Conservation (phyloP, 257 asterid species). For the Solanum gandarillasii region DNA sequence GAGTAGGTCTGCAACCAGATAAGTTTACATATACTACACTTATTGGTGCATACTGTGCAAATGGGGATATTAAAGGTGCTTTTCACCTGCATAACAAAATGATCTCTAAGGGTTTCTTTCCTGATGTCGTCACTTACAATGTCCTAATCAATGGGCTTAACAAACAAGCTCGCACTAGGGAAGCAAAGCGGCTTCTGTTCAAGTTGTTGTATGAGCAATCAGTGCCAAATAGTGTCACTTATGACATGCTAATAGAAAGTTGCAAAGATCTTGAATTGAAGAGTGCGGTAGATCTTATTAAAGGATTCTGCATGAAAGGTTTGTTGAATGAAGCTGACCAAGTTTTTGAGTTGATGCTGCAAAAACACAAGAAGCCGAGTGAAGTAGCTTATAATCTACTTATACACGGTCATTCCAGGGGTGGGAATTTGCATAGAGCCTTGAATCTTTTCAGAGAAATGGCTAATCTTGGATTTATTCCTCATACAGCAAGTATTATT, state of each 20-base stretch:
- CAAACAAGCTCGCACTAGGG: slow-evolving; percentile 57
- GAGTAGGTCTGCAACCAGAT: slow-evolving; percentile 53
- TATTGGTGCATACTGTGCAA: slow-evolving; percentile 59
- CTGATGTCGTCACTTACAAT: slow-evolving; percentile 80
- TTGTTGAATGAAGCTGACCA: slow-evolving; percentile 69
- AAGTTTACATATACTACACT: slow-evolving; percentile 74
- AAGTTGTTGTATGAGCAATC: slow-evolving; percentile 51
- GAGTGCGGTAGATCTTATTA: slow-evolving; percentile 48
- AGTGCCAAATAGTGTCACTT: slow-evolving; percentile 47
- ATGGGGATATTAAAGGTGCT: slow-evolving; percentile 54
- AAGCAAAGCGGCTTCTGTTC: slow-evolving; percentile 68
- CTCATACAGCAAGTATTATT: slow-evolving; percentile 62
- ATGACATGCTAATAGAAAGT: slow-evolving; percentile 58
- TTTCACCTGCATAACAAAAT: slow-evolving; percentile 56
- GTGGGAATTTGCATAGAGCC: slow-evolving; percentile 48
- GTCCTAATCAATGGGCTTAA: slow-evolving; percentile 70
- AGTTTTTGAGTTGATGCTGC: slow-evolving; percentile 49
- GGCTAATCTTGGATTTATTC: slow-evolving; percentile 37
- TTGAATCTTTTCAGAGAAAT: slow-evolving; percentile 49
- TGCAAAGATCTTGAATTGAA: slow-evolving; percentile 45
- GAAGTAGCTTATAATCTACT: slow-evolving; percentile 58
- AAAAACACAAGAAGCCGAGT: slow-evolving; percentile 36
- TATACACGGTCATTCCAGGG: slow-evolving; percentile 69
- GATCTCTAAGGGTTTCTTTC: slow-evolving; percentile 64
- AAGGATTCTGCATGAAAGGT: slow-evolving; percentile 90